These are phyloP conservation scores for Phtheirospermum japonicum DNA, from an alignment of 257 asterid species.

Conservation along the genomic window DNA sequence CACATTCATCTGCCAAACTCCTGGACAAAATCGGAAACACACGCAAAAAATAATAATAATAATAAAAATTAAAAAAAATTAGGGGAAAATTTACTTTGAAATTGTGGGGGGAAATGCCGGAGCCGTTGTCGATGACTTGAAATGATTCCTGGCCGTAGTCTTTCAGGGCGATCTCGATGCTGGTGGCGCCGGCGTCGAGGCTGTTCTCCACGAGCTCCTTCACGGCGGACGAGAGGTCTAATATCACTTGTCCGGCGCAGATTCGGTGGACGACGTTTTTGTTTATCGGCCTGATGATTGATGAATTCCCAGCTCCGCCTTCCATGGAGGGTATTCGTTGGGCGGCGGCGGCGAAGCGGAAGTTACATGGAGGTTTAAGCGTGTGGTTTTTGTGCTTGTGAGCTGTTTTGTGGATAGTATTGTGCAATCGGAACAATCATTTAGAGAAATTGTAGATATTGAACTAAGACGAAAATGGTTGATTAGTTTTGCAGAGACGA, in stretches of 20 bases:
- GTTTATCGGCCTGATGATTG: conserved; percentile 58
- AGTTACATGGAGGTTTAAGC: conserved; percentile 1
- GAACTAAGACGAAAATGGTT: not conserved
- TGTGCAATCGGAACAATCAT: conserved; percentile 4
- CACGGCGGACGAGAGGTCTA: conserved; percentile 93
- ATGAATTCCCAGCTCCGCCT: conserved; percentile 33
- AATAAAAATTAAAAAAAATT: not conserved
- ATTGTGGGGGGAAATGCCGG: conserved; percentile 77
- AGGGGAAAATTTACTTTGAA: conserved; percentile 48
- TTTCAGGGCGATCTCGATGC: conserved; percentile 69
- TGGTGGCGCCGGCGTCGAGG: conserved; percentile 93
- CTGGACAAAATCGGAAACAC: not conserved
- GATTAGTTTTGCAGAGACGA: not conserved
- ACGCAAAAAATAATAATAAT: too few species aligned
- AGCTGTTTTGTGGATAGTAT: not conserved
- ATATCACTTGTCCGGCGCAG: conserved; percentile 87
- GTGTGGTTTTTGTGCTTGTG: conserved; percentile 3
- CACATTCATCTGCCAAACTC: not conserved
- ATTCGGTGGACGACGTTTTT: conserved; percentile 75
- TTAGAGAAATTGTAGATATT: not conserved
- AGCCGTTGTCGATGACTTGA: conserved; percentile 91
- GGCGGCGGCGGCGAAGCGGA: conserved; percentile 3
- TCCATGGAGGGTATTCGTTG: conserved; percentile 38
- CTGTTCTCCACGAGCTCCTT: conserved; percentile 99
- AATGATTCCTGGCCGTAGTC: conserved; percentile 80